A percentile compares a stretch with the other conserved stretches of the same genome.
phyloP scores from a whole-genome alignment of 352 stramenopile species.

The Stephanocyclus meneghinianus region DNA sequence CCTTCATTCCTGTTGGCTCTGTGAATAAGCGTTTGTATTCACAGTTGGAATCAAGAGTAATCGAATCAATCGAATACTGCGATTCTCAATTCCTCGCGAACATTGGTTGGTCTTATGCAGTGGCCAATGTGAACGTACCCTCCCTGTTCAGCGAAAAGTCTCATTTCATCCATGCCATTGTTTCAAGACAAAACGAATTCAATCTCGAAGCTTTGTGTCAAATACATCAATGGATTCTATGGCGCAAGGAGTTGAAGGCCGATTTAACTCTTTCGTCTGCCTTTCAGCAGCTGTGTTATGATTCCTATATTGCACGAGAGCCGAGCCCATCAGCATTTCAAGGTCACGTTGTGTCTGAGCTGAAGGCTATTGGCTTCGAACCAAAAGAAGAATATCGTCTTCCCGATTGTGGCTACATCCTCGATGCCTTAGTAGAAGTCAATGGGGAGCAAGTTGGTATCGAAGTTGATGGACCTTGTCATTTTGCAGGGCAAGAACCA shows the following conservation, averaged over 20 bases:
- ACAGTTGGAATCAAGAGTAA: slow-evolving; percentile 21
- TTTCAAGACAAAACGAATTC: slow-evolving; percentile 26
- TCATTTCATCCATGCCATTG: slow-evolving; percentile 25
- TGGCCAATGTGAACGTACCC: slow-evolving; percentile 37
- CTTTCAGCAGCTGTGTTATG: slow-evolving; percentile 30
- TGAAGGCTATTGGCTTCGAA: slow-evolving; percentile 15
- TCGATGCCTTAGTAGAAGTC: slow-evolving; percentile 24
- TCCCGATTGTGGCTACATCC: slow-evolving; percentile 1
- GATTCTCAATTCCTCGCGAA: slow-evolving; percentile 42
- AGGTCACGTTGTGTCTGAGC: slow-evolving; percentile 7
- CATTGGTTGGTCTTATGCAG: slow-evolving; percentile 49
- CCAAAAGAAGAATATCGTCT: slow-evolving; percentile 17
- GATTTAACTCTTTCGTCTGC: slow-evolving; percentile 9
- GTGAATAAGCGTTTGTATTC: slow-evolving; percentile 27
- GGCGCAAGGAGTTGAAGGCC: slow-evolving; percentile 25
- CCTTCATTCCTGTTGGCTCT: slow-evolving; percentile 6
- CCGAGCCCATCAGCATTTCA: slow-evolving; percentile 12
- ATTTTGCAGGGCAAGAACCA: slow-evolving; percentile 14
- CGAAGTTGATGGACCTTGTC: slow-evolving; percentile 26
- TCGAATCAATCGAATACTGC: slow-evolving; percentile 21
- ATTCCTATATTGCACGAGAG: slow-evolving; percentile 14
- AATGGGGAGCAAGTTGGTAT: slow-evolving; percentile 22
- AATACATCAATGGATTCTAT: slow-evolving; percentile 50
- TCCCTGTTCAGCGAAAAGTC: slow-evolving; percentile 28
- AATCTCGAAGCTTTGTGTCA: slow-evolving; percentile 31